Base-by-base conservation (phyloP, 2,329 filamentous ascomycete genomes). In the Paraconiothyrium sp. region DNA sequence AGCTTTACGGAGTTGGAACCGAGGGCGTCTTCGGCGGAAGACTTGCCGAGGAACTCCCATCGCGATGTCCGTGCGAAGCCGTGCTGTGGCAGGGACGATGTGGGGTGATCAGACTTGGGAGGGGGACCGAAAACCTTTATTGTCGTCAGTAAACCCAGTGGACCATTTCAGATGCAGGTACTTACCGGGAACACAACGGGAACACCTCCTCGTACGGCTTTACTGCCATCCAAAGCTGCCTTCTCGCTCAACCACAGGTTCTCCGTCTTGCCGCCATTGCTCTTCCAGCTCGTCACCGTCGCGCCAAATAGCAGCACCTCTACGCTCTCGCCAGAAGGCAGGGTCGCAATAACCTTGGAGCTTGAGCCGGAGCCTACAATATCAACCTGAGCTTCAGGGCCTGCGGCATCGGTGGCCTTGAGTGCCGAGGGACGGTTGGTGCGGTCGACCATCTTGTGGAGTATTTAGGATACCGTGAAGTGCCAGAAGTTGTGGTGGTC, bases 21-120 rank as follows among this genome's bases (percentile, higher is more conserved):
- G 44, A 73, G 67, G 9, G 83, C 86, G 52, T 76, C 76, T 77
- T 93, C 90, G 6, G 86, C 88, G n/a, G 87, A 89, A 7, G 90
- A 92, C 81, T 94, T 96, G 75, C 94, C 94, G 55, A 99, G 85
- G 78, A 95, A 97, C 79, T 98, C 94, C 95, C 95, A 99, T 65
- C 87, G 87, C 49, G 90, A 92, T 74, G 88, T 94, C 71, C 95
- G 92, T 43, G 94, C 95, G 80, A 99, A 97, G 69, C 95, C 95
- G 82, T 98, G 95, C 81, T 97, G 94, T 3, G 94, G 90, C 30
- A 99, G 90, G 67, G 87, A 83, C 55, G 88, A 88, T 32, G 93
- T 95, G n/a, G 91, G 85, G 67, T 90, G 88, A 78, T 94, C 89
- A 68, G 89, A 85, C 56, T 92, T 89, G 13, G 91, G 88, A 44